Evolutionary conservation across 139 green algal species (phyloP), one percentile per base, ranked within the genome.

Genomic region (Chlorella sp.): DNA sequence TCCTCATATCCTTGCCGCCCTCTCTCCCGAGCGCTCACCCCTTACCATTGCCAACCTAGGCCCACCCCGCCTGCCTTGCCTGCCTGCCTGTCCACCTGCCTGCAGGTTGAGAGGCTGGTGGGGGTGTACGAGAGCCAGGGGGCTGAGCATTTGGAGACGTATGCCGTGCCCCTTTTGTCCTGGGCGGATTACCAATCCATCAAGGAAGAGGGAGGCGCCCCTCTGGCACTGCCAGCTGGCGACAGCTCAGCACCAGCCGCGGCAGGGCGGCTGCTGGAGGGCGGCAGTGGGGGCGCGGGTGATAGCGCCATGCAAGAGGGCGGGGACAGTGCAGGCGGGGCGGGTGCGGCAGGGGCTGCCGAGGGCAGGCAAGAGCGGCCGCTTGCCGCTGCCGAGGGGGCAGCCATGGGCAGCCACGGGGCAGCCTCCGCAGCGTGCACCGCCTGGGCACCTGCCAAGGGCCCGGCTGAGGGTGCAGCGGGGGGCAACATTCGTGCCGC

Each of bases 121-220:
- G 85, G 79, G 12, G 91, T 95, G 79, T 90, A 93, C 21, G 40
- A 94, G 34, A 69, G 40, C 7, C 69, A 91, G 26, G 90, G 91
- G 0, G 36, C 80, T 0, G 83, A 88, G 39, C 34, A 61, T 22
- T 82, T 96, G 78, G 90, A 90, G 64, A 86, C 61, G 2, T 94
- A 90, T 36, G 34, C 34, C 1, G 39, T 94, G 36, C 90, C 90
- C 34, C 61, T 88, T 82, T 79, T 97, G 42, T 91, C 90, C 37
- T 97, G 93, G 93, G 88, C 94, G 3, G 90, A 96, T 76, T 90
- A 96, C 61, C 92, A 96, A 87, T 86, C 69, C 15, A 86, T 91
- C 36, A 85, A 91, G 88, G 88, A 28, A 9, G 48, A 53, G 21
- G 64, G 37, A 21, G 34, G 30, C 30, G 78, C 78, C 60, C 32